Percentiles rank a stretch among this genome's conserved stretches.
Conservation (phyloP, 805 yeast species). For the Pichia phayaonensis region DNA sequence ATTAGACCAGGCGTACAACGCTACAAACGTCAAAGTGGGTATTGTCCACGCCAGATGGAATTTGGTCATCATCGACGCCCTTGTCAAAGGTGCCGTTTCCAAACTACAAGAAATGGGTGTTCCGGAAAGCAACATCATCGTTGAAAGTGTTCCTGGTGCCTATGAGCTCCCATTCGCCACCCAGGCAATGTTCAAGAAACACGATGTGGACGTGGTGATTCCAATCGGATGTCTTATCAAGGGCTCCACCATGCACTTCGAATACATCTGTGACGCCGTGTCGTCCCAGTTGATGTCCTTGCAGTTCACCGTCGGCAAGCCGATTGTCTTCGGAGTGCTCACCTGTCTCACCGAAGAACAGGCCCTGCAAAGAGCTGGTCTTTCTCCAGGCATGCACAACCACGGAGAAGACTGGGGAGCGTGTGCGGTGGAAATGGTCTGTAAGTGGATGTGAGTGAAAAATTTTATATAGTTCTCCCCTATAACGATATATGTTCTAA, state of each 20-base stretch:
- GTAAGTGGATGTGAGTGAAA: constrained; percentile 27
- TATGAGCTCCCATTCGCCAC: constrained; percentile 88
- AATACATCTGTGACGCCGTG: constrained; percentile 88
- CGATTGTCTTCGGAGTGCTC: constrained; percentile 88
- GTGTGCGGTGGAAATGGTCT: constrained; percentile 94
- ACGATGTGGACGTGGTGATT: constrained; percentile 70
- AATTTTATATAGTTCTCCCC: too few species aligned
- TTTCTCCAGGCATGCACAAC: constrained; percentile 72
- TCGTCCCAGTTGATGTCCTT: constrained; percentile 78
- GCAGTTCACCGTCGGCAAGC: constrained; percentile 61
- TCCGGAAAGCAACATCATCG: constrained; percentile 60
- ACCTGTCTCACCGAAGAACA: constrained; percentile 93
- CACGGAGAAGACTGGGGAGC: constrained; percentile 99
- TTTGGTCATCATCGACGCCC: constrained; percentile 59
- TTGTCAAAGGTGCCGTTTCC: constrained; percentile 69
- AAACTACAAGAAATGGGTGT: constrained; percentile 63
- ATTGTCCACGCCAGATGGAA: constrained; percentile 98
- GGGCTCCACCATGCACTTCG: constrained; percentile 97
- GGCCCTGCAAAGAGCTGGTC: constrained; percentile 88
- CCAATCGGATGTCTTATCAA: constrained; percentile 93
- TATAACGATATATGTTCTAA: too few species aligned
- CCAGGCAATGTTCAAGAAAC: constrained; percentile 41
- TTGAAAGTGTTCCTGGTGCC: constrained; percentile 91
- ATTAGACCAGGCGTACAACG: constrained; percentile 38
- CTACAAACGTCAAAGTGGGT: constrained; percentile 39